These are phyloP conservation scores for Pythium insidiosum DNA, from an alignment of 352 stramenopile species.

Conservation along the genomic window DNA sequence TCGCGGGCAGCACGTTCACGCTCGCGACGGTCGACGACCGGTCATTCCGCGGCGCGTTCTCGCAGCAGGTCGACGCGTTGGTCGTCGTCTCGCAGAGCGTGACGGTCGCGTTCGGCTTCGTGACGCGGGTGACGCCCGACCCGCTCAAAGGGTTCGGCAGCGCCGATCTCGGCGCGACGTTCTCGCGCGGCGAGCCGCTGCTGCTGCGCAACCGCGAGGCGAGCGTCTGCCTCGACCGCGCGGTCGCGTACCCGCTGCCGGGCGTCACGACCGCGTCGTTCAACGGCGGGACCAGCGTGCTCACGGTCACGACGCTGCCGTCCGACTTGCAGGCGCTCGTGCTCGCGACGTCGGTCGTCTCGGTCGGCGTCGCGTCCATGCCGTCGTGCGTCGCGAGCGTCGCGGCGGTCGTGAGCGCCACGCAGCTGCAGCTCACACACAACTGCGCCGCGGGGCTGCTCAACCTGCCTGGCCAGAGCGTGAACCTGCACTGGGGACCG, in stretches of 20 bases:
- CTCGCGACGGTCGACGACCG: slow-evolving; percentile 35
- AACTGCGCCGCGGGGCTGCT: slow-evolving; percentile 20
- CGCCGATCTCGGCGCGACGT: slow-evolving; percentile 20
- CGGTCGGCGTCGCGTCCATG: no score
- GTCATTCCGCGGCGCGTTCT: slow-evolving; percentile 42
- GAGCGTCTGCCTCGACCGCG: slow-evolving; percentile 59
- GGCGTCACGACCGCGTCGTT: slow-evolving; percentile 28
- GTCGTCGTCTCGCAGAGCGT: slow-evolving; percentile 32
- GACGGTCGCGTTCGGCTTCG: slow-evolving; percentile 26
- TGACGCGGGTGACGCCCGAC: slow-evolving; percentile 39
- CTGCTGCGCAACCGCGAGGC: slow-evolving; percentile 44
- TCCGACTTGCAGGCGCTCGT: slow-evolving; percentile 17
- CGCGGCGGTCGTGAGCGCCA: slow-evolving; percentile 8
- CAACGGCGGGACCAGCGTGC: slow-evolving; percentile 4
- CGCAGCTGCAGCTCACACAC: slow-evolving; percentile 22
- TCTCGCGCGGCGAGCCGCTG: slow-evolving; percentile 60
- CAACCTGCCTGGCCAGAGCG: slow-evolving; percentile 4
- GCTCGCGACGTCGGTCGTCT: slow-evolving; percentile 25
- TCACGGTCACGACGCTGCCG: slow-evolving; percentile 40
- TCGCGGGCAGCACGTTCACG: slow-evolving; percentile 49
- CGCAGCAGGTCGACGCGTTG: slow-evolving; percentile 30
- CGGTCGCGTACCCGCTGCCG: slow-evolving; percentile 38
- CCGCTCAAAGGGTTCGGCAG: slow-evolving; percentile 21
- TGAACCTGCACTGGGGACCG: slow-evolving; percentile 60
- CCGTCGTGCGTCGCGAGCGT: slow-evolving; percentile 23